phyloP scores from a whole-genome alignment of 352 stramenopile species.

The Globisporangium nunn region DNA sequence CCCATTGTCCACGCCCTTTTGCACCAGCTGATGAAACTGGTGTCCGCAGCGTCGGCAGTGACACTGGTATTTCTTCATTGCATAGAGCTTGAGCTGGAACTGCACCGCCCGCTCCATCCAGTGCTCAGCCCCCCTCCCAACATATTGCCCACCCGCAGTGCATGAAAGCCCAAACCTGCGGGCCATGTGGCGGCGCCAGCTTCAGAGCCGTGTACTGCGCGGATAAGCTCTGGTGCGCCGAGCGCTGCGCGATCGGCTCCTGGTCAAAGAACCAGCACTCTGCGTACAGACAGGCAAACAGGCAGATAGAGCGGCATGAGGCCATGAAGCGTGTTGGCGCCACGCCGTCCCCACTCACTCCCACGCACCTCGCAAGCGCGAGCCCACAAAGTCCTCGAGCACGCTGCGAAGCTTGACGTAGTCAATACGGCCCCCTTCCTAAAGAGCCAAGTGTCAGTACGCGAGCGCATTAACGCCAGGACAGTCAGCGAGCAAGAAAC shows the following conservation, averaged over 20 bases:
- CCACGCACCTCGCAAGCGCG: slow-evolving; percentile 40
- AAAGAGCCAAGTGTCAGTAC: neutral
- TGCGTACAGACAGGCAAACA: slow-evolving; percentile 14
- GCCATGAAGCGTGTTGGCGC: neutral
- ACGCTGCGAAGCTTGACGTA: slow-evolving; percentile 60
- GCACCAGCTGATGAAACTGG: slow-evolving; percentile 67
- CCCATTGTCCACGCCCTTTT: slow-evolving; percentile 86
- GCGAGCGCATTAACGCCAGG: neutral
- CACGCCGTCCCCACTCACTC: neutral
- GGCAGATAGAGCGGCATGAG: neutral
- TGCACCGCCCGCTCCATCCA: slow-evolving; percentile 9
- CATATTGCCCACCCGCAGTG: neutral
- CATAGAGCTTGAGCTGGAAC: slow-evolving; percentile 83
- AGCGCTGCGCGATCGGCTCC: slow-evolving; percentile 40
- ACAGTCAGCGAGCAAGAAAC: neutral
- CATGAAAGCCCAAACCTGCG: slow-evolving; percentile 31
- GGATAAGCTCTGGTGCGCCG: slow-evolving; percentile 23
- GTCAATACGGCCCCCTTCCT: slow-evolving; percentile 53
- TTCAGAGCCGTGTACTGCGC: slow-evolving; percentile 64
- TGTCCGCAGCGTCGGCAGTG: slow-evolving; percentile 55
- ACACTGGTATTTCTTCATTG: slow-evolving; percentile 80
- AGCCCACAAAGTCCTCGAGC: slow-evolving; percentile 38
- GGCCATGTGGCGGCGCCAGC: slow-evolving; percentile 59
- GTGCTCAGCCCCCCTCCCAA: neutral
- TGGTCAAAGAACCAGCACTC: slow-evolving; percentile 88